These are phyloP conservation scores for Fusarium sp. DNA, from an alignment of 2,329 filamentous ascomycete species.

Conservation along the genomic window DNA sequence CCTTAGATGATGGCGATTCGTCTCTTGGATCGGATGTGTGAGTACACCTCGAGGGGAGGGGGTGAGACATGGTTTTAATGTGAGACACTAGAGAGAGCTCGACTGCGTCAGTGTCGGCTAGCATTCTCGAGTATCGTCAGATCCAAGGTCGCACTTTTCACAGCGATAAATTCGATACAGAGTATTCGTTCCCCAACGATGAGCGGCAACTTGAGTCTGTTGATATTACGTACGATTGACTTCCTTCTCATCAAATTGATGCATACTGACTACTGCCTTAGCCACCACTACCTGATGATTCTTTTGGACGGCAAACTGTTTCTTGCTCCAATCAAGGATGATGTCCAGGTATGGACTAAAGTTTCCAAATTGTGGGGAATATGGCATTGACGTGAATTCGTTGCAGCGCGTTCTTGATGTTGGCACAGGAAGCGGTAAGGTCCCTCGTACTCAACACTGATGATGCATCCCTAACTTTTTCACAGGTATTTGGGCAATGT, in stretches of 20 bases:
- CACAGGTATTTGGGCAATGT: slow-evolving; percentile 27
- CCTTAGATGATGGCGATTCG: background rate
- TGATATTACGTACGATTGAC: slow-evolving; percentile 14
- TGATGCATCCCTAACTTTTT: background rate
- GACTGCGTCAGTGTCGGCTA: slow-evolving; percentile 16
- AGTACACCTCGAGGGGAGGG: background rate
- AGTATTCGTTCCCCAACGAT: slow-evolving; percentile 22
- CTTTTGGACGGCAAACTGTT: slow-evolving; percentile 4
- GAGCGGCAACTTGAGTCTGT: slow-evolving; percentile 19
- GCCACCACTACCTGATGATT: slow-evolving; percentile 21
- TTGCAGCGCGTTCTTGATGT: slow-evolving; percentile 19
- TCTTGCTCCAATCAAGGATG: slow-evolving; percentile 2
- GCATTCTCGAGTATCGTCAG: slow-evolving; percentile 21
- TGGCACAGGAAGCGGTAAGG: slow-evolving; percentile 23
- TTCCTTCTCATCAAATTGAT: rapidly evolving
- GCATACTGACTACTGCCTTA: background rate
- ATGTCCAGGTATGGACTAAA: background rate
- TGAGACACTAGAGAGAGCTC: slow-evolving; percentile 8
- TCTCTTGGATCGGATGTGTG: background rate
- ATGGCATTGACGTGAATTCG: background rate
- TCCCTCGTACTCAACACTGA: rapidly evolving
- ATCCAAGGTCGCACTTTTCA: slow-evolving; percentile 26
- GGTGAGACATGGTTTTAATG: background rate
- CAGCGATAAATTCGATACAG: slow-evolving; percentile 18
- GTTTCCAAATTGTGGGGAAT: background rate